Evolutionary conservation across 2,329 filamentous ascomycete species (phyloP).

Genomic region (Alternaria postmessia): DNA sequence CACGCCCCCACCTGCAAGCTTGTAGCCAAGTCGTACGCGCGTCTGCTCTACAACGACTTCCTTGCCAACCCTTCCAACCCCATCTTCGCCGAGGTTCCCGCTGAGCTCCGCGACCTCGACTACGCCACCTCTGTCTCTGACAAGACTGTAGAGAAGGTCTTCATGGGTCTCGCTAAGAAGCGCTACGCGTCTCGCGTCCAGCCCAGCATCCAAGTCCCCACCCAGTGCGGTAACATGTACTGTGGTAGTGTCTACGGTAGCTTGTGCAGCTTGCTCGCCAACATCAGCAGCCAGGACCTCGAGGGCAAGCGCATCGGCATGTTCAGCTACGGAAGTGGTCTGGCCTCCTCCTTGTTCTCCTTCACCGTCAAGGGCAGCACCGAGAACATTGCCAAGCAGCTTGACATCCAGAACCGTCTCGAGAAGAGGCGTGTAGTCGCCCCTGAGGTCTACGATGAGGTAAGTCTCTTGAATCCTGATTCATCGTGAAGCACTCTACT

Average conservation of each 20-base stretch:
- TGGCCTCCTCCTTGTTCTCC: conserved; percentile 61
- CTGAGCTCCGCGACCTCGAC: conserved; percentile 57
- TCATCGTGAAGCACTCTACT: conserved; percentile 31
- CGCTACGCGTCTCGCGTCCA: conserved; percentile 59
- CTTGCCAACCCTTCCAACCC: conserved; percentile 56
- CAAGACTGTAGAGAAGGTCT: conserved; percentile 63
- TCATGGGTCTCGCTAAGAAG: conserved; percentile 62
- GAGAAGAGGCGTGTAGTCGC: conserved; percentile 56
- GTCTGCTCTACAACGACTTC: conserved; percentile 63
- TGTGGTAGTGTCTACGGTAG: conserved; percentile 61
- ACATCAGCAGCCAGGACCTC: conserved; percentile 55
- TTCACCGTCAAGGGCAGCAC: conserved; percentile 58
- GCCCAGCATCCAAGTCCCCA: conserved; percentile 60
- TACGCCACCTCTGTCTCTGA: conserved; percentile 59
- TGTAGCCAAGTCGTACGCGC: conserved; percentile 63
- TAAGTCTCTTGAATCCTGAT: conserved; percentile 28
- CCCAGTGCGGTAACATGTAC: conserved; percentile 66
- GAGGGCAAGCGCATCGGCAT: conserved; percentile 61
- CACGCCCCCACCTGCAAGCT: conserved; percentile 64
- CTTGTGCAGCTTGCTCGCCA: conserved; percentile 58
- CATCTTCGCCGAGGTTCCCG: conserved; percentile 60
- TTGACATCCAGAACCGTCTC: conserved; percentile 58
- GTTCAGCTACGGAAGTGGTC: conserved; percentile 63
- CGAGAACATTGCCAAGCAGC: conserved; percentile 57
- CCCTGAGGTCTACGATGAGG: conserved; percentile 60